Evolutionary conservation across 768 basidiomycete genomes (phyloP).

Genomic region (Boletales sp.): DNA sequence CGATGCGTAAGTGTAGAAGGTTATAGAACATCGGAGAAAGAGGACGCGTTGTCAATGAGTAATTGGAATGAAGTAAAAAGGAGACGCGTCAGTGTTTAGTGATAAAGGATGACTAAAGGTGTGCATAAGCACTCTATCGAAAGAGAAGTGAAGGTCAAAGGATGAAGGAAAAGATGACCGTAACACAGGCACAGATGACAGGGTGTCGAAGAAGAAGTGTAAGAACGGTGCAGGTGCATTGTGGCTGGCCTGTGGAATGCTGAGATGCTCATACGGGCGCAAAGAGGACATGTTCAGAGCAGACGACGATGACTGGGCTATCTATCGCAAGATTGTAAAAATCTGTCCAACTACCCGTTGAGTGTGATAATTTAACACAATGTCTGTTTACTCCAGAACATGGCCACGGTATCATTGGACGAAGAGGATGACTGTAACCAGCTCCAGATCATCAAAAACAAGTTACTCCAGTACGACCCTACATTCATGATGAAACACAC

Average conservation of each 20-base stretch:
- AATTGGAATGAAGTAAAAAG: no score
- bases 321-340: constrained; percentile 93
- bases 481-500: constrained; percentile 80
- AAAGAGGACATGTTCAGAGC: constrained; percentile 91
- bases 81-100: no score
- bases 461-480: constrained; percentile 81
- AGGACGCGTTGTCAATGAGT: no score
- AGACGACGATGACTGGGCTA: constrained; percentile 95
- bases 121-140: no score
- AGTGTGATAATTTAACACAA: not conserved
- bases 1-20: no score
- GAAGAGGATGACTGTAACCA: constrained; percentile 83
- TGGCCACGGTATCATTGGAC: constrained; percentile 68
- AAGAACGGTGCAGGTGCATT: constrained; percentile 72
- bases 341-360: constrained; percentile 16
- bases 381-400: constrained; percentile 47
- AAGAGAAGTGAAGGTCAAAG: no score
- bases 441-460: constrained; percentile 71
- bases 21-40: no score
- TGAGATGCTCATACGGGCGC: constrained; percentile 1
- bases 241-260: not conserved
- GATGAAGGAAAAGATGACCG: no score
- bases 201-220: constrained; percentile 78
- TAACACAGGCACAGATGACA: constrained; percentile 86
- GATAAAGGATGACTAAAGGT: no score